Percentiles rank a stretch among this genome's conserved stretches.
phyloP scores from a whole-genome alignment of 2,329 filamentous ascomycete species.

The Biscogniauxia mediterranea region DNA sequence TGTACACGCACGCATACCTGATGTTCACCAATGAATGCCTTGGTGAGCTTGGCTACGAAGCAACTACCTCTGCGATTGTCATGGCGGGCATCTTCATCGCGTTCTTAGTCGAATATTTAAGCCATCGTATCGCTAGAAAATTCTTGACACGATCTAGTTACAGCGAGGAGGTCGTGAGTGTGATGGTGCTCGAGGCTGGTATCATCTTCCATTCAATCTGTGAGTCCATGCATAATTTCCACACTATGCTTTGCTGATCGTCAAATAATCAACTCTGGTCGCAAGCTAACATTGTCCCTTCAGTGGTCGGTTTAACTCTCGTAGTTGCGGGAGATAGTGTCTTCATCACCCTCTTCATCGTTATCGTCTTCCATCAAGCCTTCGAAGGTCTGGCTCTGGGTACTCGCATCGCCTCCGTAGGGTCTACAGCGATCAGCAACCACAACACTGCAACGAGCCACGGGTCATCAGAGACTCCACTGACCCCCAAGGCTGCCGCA shows the following conservation, averaged over 20 bases:
- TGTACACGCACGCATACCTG: constrained; percentile 69
- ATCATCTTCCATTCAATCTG: constrained; percentile 73
- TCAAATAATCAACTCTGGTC: no score
- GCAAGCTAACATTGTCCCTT: constrained; percentile 8
- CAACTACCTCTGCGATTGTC: constrained; percentile 65
- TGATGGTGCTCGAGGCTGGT: constrained; percentile 69
- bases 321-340: constrained; percentile 58
- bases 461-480: constrained; percentile 20
- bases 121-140: constrained; percentile 54
- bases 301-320: constrained; percentile 63
- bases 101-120: constrained; percentile 68
- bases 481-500: not conserved
- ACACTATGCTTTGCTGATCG: not conserved
- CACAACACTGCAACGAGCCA: not conserved
- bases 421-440: not conserved
- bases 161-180: constrained; percentile 46
- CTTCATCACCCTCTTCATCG: constrained; percentile 58
- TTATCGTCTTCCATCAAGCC: constrained; percentile 76
- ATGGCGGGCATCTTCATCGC: constrained; percentile 74
- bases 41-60: constrained; percentile 64
- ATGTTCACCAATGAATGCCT: constrained; percentile 73
- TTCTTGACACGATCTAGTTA: constrained; percentile 17
- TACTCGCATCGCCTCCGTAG: constrained; percentile 64
- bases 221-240: constrained; percentile 37
- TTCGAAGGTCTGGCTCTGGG: constrained; percentile 76